A percentile compares a stretch with the other conserved stretches of the same genome.
These are phyloP conservation scores for Gymnopus androsaceus DNA, from an alignment of 1,284 basidiomycete species.

Conservation along the genomic window DNA sequence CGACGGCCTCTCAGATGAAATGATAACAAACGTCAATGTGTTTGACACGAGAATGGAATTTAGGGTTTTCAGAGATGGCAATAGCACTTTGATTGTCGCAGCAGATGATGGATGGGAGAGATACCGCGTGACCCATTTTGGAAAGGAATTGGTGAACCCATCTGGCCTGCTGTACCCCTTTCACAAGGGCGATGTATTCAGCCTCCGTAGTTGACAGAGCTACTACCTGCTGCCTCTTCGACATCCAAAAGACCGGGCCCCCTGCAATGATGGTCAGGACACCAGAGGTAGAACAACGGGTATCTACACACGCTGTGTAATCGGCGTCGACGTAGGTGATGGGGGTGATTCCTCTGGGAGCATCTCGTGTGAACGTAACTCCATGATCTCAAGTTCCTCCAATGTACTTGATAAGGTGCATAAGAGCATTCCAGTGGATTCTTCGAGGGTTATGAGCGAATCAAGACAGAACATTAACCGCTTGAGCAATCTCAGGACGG, in stretches of 20 bases:
- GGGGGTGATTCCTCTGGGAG: conserved; percentile 20
- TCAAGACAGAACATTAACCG: conserved; percentile 29
- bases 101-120: conserved; percentile 26
- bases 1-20: not conserved
- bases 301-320: conserved; percentile 30
- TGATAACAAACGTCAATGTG: conserved; percentile 10
- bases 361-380: conserved; percentile 25
- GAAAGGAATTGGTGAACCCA: conserved; percentile 35
- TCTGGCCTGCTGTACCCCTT: conserved; percentile 29
- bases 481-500: conserved; percentile 32
- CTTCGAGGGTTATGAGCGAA: conserved; percentile 29
- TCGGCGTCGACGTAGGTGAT: conserved; percentile 40
- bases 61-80: conserved; percentile 4
- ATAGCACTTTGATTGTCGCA: conserved; percentile 42
- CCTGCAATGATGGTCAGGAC: conserved; percentile 33
- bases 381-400: conserved; percentile 28
- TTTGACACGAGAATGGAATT: conserved; percentile 1
- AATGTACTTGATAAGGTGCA: conserved; percentile 35
- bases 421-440: conserved; percentile 31
- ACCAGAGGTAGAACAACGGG: conserved; percentile 30
- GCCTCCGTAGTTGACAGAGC: conserved; percentile 39
- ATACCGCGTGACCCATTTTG: conserved; percentile 26
- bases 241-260: conserved; percentile 33
- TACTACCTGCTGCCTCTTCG: conserved; percentile 31
- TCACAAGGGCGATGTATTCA: conserved; percentile 36